Conservation (phyloP, 192 early-diverging fungal species). For the Coemansia sp. region DNA sequence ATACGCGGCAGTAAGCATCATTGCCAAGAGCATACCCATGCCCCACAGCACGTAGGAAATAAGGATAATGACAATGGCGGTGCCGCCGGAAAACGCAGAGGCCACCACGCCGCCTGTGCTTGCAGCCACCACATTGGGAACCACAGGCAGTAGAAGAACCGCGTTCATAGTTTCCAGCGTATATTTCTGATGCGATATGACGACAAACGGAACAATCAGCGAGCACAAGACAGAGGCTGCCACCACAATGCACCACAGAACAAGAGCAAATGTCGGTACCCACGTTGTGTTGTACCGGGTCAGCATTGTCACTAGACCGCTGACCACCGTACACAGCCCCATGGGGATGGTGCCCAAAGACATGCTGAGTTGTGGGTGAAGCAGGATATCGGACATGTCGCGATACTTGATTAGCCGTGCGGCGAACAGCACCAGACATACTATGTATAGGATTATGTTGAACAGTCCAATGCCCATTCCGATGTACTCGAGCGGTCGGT, state of each 20-base stretch:
- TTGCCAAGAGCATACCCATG: constrained; percentile 47
- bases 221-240: constrained; percentile 32
- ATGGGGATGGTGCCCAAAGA: constrained; percentile 57
- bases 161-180: constrained; percentile 47
- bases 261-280: constrained; percentile 42
- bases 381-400: constrained; percentile 45
- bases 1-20: constrained; percentile 54
- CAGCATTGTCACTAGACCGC: constrained; percentile 25
- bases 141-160: constrained; percentile 54
- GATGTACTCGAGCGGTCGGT: constrained; percentile 39
- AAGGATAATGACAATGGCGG: constrained; percentile 31
- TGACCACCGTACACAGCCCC: constrained; percentile 52
- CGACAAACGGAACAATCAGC: constrained; percentile 45
- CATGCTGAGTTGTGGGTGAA: constrained; percentile 56
- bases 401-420: constrained; percentile 43
- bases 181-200: constrained; percentile 49
- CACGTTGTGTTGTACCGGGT: constrained; percentile 22
- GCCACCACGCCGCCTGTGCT: constrained; percentile 44
- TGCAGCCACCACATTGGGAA: constrained; percentile 54
- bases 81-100: constrained; percentile 12
- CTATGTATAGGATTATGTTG: constrained; percentile 41
- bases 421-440: constrained; percentile 28
- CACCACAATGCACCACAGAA: constrained; percentile 52
- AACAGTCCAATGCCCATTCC: constrained; percentile 40
- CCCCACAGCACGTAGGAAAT: constrained; percentile 54